Evolutionary conservation across 495 filamentous ascomycete genomes (phyloP), one percentile per base, ranked within the genome.

Genomic region (Penicillium maclennaniae): DNA sequence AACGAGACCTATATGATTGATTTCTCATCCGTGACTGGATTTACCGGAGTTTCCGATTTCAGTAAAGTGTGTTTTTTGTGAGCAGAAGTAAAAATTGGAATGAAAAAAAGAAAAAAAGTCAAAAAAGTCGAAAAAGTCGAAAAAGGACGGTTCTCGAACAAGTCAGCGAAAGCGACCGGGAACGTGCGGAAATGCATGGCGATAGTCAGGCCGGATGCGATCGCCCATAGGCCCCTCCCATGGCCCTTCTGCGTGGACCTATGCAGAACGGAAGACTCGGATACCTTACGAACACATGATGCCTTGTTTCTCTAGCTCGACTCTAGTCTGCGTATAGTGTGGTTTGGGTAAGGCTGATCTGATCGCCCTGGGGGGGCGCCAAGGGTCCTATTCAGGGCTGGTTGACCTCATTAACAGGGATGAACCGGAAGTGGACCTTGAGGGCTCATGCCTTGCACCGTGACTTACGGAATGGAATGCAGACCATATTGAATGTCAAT

Each of bases 11-110:
- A 63, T 51, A 63, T 12, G 14, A 54, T 47, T 48, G 56, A 52
- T 40, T 17, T 34, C 7, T 5, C 8, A 40, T 39, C 45, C 41
- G 56, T 48, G 25, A 38, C 47, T 5, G 34, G 46, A 23, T 28
- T 36, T 59, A 63, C 59, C 60, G 60, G 61, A 37, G 8, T 54
- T 61, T 51, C 68, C 66, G 62, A 57, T 58, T 51, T 51, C 52
- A 69, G 62, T 53, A 47, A 51, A 28, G 47, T 36, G 17, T 16
- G 27, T 25, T 23, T 23, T 23, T 19, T 53, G 53, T 54, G 49
- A 57, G 49, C 54, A 56, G 51, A 46, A 51, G 34, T n/a, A n/a
- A n/a, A n/a, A n/a, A n/a, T n/a, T n/a, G n/a, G n/a, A n/a, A n/a
- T n/a, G n/a, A 5, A 23, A 5, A 23, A 23, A 23, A 53, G 49